phyloP scores from a whole-genome alignment of 225 moss, liverwort and hornwort genomes.

The Antitrichia curtipendula region DNA sequence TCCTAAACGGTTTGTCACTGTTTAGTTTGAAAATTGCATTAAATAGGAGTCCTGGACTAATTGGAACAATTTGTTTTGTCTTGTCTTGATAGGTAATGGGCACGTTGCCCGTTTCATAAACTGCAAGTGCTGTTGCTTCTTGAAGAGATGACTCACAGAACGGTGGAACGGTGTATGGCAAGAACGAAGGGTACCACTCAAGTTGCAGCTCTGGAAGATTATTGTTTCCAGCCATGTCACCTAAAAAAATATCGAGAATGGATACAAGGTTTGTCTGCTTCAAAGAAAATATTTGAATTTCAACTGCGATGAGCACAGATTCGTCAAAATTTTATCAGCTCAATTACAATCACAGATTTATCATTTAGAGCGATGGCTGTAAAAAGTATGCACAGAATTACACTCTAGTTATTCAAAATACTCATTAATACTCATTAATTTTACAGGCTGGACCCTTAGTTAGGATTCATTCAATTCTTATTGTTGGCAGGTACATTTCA shows the following conservation, averaged over 20 bases:
- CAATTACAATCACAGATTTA: neutral
- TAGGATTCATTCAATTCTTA: conserved; percentile 4
- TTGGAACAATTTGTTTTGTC: neutral
- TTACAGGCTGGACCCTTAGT: neutral
- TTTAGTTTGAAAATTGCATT: neutral
- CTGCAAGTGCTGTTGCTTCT: neutral
- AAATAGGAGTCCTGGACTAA: neutral
- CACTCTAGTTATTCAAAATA: neutral
- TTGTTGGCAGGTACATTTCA: neutral
- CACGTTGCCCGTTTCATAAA: neutral
- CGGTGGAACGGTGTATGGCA: neutral
- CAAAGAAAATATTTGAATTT: neutral
- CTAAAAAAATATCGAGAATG: neutral
- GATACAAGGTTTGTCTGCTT: neutral
- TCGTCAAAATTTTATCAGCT: neutral
- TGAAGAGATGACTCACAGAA: neutral
- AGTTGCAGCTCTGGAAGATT: neutral
- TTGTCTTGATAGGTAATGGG: neutral
- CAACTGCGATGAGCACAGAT: neutral
- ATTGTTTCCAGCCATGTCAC: neutral
- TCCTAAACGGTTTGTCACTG: neutral
- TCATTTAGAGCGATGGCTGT: neutral
- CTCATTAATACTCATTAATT: neutral
- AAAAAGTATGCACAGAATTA: neutral
- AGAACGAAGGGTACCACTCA: neutral